A percentile compares a stretch with the other conserved stretches of the same genome.
These are phyloP conservation scores for Daldinia bambusicola DNA, from an alignment of 495 filamentous ascomycete genomes.

Conservation along the genomic window DNA sequence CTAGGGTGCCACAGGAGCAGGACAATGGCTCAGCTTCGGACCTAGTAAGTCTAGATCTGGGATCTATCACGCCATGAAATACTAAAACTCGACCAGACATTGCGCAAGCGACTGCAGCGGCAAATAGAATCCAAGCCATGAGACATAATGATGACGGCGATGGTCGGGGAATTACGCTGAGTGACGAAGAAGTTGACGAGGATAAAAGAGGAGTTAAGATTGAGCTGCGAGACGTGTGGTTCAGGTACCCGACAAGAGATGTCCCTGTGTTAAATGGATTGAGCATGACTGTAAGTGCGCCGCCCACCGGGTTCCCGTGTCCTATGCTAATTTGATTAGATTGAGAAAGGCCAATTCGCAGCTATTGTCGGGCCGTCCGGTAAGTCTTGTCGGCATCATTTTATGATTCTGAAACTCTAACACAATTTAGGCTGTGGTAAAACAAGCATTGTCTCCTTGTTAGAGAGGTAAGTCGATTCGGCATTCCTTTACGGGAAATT, in stretches of 20 bases:
- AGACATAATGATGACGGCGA: conserved; percentile 45
- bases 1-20: conserved; percentile 55
- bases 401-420: conserved; percentile 23
- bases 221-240: conserved; percentile 67
- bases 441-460: conserved; percentile 72
- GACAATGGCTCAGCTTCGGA: conserved; percentile 59
- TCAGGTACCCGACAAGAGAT: conserved; percentile 67
- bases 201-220: conserved; percentile 62
- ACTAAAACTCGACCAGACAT: conserved; percentile 53
- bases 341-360: conserved; percentile 72
- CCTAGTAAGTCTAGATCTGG: conserved; percentile 53
- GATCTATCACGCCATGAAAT: not conserved
- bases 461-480: conserved; percentile 60
- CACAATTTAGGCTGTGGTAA: conserved; percentile 74
- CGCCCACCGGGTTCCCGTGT: conserved; percentile 12
- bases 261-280: conserved; percentile 61
- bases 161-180: conserved; percentile 44
- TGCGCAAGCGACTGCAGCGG: conserved; percentile 67
- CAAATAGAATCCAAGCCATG: conserved; percentile 64
- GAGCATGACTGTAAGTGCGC: conserved; percentile 56
- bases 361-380: conserved; percentile 70
- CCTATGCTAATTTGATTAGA: conserved; percentile 47
- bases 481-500: not conserved
- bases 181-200: conserved; percentile 48
- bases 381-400: conserved; percentile 28